phyloP scores from a whole-genome alignment of 2,329 filamentous ascomycete species.

The Penicillium sp. region DNA sequence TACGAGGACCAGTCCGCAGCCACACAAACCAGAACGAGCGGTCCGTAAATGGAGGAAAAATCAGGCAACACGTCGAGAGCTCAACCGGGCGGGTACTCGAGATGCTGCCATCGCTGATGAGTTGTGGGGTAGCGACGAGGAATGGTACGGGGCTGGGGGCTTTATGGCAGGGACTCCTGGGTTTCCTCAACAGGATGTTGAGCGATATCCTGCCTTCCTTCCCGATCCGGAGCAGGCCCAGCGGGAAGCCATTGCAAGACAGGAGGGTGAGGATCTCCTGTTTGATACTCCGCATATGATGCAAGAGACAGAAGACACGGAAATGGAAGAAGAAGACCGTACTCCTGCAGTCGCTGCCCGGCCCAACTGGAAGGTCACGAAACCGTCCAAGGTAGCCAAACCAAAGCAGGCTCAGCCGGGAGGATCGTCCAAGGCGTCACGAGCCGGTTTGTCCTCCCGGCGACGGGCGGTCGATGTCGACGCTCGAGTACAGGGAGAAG shows the following conservation, averaged over 20 bases:
- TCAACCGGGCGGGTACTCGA: conserved; percentile 12
- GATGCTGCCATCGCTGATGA: conserved; percentile 14
- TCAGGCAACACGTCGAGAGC: conserved; percentile 9
- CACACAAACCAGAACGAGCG: conserved; percentile 9
- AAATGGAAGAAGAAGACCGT: conserved; percentile 8
- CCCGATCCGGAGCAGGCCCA: conserved; percentile 12
- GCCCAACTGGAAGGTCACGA: conserved; percentile 7
- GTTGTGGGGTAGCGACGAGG: conserved; percentile 10
- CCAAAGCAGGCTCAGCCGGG: conserved; percentile 5
- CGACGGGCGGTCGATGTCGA: conserved; percentile 7
- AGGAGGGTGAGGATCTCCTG: conserved; percentile 10
- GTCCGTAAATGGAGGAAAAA: conserved; percentile 11
- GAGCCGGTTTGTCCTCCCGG: conserved; percentile 7
- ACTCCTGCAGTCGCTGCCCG: conserved; percentile 7
- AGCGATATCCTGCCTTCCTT: conserved; percentile 9
- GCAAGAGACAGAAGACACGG: conserved; percentile 7
- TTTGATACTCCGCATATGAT: conserved; percentile 11
- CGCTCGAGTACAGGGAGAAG: conserved; percentile 9
- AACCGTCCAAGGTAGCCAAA: conserved; percentile 8
- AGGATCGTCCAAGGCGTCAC: conserved; percentile 9
- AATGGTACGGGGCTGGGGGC: conserved; percentile 2
- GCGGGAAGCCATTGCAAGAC: conserved; percentile 11
- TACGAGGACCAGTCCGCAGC: conserved; percentile 8
- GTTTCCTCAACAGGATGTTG: conserved; percentile 8
- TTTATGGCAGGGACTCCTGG: conserved; percentile 5